Evolutionary conservation across 768 basidiomycete genomes (phyloP), one percentile per base, ranked within the genome.

Genomic region (Tephrocybe sp.): DNA sequence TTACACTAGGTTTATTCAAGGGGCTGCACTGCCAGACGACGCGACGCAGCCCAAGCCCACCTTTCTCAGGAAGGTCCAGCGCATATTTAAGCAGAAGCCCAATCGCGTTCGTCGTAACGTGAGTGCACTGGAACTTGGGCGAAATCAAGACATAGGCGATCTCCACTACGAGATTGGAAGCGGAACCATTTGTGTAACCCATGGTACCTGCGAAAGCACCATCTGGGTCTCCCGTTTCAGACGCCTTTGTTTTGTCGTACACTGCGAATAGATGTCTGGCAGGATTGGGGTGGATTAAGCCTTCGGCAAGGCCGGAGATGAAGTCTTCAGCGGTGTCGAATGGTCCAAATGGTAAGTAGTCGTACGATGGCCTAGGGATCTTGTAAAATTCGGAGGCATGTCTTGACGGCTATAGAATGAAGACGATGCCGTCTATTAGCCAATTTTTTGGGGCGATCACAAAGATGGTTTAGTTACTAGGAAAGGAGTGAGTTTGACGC

Each of bases 11-110:
- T 7, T 42, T 43, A 59, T 88, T 88, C 18, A 59, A 47, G 13
- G 63, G 58, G 45, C 80, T 76, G 4, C 82, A 71, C 53, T 75
- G 73, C 79, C 84, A 89, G 30, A 80, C 78, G 0, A 84, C 78
- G 13, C 86, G 72, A 4, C 85, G 73, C 27, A 88, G 62, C 1
- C 79, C 78, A 4, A 86, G 67, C 1, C 78, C 78, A 31, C 69
- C 63, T 12, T 59, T 59, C 5, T 60, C 60, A 0, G 77, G 73
- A 2, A 66, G 50, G 42, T 77, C 66, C 11, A 78, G 60, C 11
- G 77, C 69, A 47, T 76, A 78, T 11, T 69, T 65, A n/a, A 91
- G 65, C 22, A 82, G 62, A 4, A 82, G 59, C 0, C 78, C 79
- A 9, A 73, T 66, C 1, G 76, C 74, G 53, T 79, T 76, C 10